Conservation (phyloP, 192 early-diverging fungal genomes). For the Podila minutissima region DNA sequence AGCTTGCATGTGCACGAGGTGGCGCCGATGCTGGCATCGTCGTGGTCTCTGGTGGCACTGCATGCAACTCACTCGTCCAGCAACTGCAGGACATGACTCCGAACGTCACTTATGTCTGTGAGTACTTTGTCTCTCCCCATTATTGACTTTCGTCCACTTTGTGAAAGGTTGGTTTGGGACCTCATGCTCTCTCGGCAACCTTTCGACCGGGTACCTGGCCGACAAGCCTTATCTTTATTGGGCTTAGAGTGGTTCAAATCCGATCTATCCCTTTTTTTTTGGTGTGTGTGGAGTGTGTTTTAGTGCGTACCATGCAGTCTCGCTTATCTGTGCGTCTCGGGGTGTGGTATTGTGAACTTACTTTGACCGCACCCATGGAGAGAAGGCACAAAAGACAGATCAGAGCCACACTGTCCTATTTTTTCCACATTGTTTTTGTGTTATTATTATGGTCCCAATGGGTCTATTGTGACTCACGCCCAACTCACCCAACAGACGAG, state of each 20-base stretch:
- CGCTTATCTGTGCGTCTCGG: neutral
- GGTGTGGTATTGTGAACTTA: no score
- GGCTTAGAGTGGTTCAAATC: neutral
- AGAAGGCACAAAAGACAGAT: no score
- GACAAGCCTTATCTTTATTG: neutral
- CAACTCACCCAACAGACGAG: no score
- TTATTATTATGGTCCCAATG: no score
- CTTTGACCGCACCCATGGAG: no score
- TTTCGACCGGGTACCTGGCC: neutral
- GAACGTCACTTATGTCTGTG: conserved; percentile 68
- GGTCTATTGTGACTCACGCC: no score
- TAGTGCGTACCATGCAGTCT: neutral
- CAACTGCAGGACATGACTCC: conserved; percentile 70
- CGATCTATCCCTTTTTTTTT: conserved; percentile 4
- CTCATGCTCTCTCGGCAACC: neutral
- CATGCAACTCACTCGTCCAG: conserved; percentile 72
- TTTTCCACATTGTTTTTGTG: no score
- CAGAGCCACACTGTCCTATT: no score
- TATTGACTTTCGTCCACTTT: neutral
- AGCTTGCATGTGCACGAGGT: conserved; percentile 8
- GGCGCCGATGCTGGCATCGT: conserved; percentile 56
- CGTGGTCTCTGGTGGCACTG: conserved; percentile 83
- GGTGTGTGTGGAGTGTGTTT: neutral
- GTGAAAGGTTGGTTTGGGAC: neutral
- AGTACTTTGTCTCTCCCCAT: neutral